Conservation (phyloP, 2,329 filamentous ascomycete genomes). For the Aspergillus aculeatus region DNA sequence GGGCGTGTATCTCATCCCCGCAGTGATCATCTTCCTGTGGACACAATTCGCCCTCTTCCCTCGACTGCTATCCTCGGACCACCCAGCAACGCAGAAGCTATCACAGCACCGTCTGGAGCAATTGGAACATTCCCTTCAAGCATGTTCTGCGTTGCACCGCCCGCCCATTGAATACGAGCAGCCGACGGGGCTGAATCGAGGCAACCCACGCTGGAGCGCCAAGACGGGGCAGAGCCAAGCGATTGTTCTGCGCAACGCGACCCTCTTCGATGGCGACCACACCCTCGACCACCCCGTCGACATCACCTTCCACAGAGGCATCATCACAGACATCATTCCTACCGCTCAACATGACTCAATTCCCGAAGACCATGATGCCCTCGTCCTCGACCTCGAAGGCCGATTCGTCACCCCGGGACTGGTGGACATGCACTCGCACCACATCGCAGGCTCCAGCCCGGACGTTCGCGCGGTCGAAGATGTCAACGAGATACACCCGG, state of each 20-base stretch:
- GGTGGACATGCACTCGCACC: slow-evolving; percentile 4
- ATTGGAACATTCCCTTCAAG: background rate
- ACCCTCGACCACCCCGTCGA: background rate
- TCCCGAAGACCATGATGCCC: background rate
- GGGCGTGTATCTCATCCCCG: background rate
- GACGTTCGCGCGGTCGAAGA: background rate
- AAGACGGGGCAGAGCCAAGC: background rate
- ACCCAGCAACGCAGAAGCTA: background rate
- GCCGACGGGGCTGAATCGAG: background rate
- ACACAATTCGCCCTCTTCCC: background rate
- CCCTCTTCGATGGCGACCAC: background rate
- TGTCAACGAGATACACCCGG: background rate
- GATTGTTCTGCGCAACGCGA: slow-evolving; percentile 1
- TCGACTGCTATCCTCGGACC: background rate
- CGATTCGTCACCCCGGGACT: background rate
- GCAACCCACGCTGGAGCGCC: background rate
- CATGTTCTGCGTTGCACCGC: background rate
- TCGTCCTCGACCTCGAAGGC: background rate
- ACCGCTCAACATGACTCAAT: background rate
- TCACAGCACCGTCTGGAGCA: background rate
- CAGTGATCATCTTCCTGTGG: background rate
- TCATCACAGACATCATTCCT: background rate
- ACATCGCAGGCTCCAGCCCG: background rate
- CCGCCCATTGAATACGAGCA: background rate
- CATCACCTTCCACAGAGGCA: background rate